Evolutionary conservation across 140 eudicot species (phyloP).

Genomic region (Bidens hawaiensis): DNA sequence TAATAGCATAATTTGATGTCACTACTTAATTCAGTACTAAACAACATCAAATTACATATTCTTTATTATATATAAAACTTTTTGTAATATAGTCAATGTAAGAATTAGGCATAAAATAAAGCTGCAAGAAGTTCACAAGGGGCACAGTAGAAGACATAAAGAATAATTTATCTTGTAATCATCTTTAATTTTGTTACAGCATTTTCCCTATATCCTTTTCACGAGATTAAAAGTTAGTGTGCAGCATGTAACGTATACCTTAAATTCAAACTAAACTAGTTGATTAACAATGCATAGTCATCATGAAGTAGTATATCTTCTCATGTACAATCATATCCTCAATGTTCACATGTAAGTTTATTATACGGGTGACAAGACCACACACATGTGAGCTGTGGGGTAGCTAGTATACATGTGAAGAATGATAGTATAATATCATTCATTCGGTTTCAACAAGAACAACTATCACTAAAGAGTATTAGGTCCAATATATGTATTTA

Average conservation of each 20-base stretch:
- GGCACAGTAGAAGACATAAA: constrained; percentile 28
- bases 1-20: constrained; percentile 21
- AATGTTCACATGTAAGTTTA: neutral
- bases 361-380: neutral
- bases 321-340: neutral
- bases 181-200: neutral
- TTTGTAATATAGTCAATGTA: neutral
- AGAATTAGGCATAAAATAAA: constrained; percentile 11
- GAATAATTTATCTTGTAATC: constrained; percentile 6
- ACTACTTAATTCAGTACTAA: too few relatives aligned
- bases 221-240: neutral
- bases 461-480: neutral
- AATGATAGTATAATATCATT: neutral
- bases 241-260: neutral
- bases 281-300: neutral
- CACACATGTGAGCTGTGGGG: neutral
- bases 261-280: neutral
- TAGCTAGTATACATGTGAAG: neutral
- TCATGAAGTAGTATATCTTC: neutral
- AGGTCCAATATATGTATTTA: neutral
- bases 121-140: constrained; percentile 22
- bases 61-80: too few relatives aligned
- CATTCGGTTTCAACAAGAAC: neutral
- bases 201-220: constrained; percentile 9
- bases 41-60: too few relatives aligned